Percentiles rank a stretch among this genome's conserved stretches.
phyloP scores from a whole-genome alignment of 768 basidiomycete genomes.

The Rhodotorula diobovata region DNA sequence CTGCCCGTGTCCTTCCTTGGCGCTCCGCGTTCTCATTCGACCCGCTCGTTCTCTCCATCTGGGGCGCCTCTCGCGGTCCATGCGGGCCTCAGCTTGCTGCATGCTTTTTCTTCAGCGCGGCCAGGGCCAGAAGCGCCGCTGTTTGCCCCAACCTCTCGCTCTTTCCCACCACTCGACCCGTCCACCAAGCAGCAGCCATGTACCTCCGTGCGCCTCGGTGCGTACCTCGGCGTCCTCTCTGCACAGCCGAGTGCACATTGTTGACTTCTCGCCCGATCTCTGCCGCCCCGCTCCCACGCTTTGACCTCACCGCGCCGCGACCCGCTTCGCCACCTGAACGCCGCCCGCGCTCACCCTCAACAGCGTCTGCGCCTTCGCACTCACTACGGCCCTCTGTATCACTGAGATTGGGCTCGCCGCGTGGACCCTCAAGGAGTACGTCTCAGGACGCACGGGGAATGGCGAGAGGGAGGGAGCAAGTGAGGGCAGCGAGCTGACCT shows the following conservation, averaged over 20 bases:
- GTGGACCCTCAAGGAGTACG: slow-evolving; percentile 17
- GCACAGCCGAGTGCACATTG: neutral
- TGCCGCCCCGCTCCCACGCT: neutral
- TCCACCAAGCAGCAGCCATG: neutral
- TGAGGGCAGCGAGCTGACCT: neutral
- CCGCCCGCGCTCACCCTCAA: neutral
- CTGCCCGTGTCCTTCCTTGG: too few relatives aligned
- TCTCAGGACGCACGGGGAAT: too few relatives aligned
- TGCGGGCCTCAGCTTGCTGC: too few relatives aligned
- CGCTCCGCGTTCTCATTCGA: too few relatives aligned
- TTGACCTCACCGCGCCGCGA: too few relatives aligned
- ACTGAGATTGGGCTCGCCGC: slow-evolving; percentile 20
- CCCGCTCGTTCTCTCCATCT: too few relatives aligned
- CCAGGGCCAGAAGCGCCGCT: neutral
- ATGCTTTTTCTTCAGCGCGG: too few relatives aligned
- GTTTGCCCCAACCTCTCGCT: neutral
- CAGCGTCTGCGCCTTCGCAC: slow-evolving; percentile 19
- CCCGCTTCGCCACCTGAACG: neutral
- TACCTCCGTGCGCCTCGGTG: slow-evolving; percentile 18
- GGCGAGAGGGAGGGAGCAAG: too few relatives aligned
- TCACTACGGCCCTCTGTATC: slow-evolving; percentile 17
- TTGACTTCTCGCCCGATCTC: too few relatives aligned
- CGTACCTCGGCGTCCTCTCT: too few relatives aligned
- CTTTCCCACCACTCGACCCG: too few relatives aligned
- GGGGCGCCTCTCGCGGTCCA: too few relatives aligned